Evolutionary conservation across 2,329 filamentous ascomycete species (phyloP), one percentile per base, ranked within the genome.

Genomic region (Alternaria hordeiaustralica): DNA sequence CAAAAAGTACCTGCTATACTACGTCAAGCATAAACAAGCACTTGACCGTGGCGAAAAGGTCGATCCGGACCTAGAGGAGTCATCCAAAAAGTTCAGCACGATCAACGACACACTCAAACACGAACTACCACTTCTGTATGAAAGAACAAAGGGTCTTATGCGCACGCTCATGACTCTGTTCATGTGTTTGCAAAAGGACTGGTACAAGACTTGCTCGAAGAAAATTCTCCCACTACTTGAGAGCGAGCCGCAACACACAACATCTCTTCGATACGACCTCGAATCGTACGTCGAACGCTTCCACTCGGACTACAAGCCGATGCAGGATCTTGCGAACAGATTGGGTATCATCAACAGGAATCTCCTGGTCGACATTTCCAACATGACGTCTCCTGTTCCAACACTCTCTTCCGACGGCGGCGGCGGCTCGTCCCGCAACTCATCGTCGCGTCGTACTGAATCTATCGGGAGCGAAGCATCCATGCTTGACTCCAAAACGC

Each of bases 61-160:
- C 12, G 95, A 98, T 78, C 91, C 93, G 74, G 96, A 95, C 78
- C 90, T 94, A 5, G 85, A 88, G 15, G 93, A 97, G 71, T 88
- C 92, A 43, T 93, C 94, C 20, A 93, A 97, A 74, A 91, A 96
- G 76, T 99, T 97, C 79, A 87, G 92, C 44, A 93, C 94, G 8
- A 85, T 99, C 63, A 98, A 98, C 75, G 93, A 97, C 66, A 93
- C 95, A 1, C 85, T 98, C 63, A 97, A 97, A 80, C 91, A 95
- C 69, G 95, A 98, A 77, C 86, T 99, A 50, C 95, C 95, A 2
- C 90, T 90, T 76, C 86, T 99, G 15, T 97, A 96, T 55, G 82
- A 84, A 8, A 82, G 96, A 67, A 97, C 95, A 1, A 92, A 93
- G 65, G 92, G 90, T 72, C 84, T 97, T 65, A 93, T 96, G 72